Evolutionary conservation across 1,139 yeast genomes (phyloP).

Genomic region (Nakaseomyces nivariensis): DNA sequence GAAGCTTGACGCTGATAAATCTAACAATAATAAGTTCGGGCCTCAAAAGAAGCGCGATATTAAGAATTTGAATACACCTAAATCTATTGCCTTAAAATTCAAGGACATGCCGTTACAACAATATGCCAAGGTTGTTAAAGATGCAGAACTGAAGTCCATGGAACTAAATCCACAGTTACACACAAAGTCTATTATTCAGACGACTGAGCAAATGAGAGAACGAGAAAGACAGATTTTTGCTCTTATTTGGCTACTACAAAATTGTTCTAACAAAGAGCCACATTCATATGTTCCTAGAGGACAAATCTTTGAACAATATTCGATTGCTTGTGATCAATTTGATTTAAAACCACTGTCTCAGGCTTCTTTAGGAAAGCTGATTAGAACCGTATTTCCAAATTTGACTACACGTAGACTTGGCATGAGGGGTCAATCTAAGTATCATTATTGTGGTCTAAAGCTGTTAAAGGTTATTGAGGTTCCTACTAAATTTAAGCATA

Average conservation of each 20-base stretch:
- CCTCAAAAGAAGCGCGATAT: neutral
- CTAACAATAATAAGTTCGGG: neutral
- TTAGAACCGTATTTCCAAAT: conserved; percentile 61
- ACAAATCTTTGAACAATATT: conserved; percentile 72
- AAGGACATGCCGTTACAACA: conserved; percentile 10
- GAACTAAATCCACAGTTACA: conserved; percentile 7
- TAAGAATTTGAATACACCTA: neutral
- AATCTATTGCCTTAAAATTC: conserved; percentile 9
- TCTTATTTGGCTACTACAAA: conserved; percentile 64
- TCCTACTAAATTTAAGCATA: neutral
- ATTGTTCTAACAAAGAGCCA: conserved; percentile 43
- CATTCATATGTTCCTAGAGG: conserved; percentile 78
- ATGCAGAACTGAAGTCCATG: conserved; percentile 7
- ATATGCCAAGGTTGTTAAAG: conserved; percentile 11
- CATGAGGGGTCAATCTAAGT: conserved; percentile 78
- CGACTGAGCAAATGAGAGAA: conserved; percentile 37
- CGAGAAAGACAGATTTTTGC: conserved; percentile 71
- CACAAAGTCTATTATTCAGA: conserved; percentile 23
- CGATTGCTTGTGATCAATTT: conserved; percentile 57
- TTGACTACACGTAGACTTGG: conserved; percentile 79
- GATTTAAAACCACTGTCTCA: conserved; percentile 70
- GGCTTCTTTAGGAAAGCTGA: conserved; percentile 80
- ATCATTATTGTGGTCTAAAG: conserved; percentile 81
- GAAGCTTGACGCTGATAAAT: neutral
- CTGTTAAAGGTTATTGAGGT: conserved; percentile 29